These are phyloP conservation scores for Thalassia testudinum DNA, from an alignment of 116 monocot genomes.

Conservation along the genomic window DNA sequence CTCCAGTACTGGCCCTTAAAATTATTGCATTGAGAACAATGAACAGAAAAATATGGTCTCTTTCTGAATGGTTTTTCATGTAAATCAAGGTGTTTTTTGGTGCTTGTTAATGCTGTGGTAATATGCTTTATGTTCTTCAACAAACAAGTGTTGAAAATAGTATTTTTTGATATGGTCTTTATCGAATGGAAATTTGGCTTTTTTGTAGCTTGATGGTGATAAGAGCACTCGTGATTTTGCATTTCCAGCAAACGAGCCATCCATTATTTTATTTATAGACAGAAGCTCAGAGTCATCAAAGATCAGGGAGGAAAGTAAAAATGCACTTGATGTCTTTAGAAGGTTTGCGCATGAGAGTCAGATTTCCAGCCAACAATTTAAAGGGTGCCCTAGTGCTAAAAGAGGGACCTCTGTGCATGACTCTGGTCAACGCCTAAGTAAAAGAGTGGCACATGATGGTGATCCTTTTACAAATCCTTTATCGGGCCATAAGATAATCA, in stretches of 20 bases:
- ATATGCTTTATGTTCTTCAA: too few species aligned
- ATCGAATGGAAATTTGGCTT: background rate
- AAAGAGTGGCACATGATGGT: slow-evolving; percentile 6
- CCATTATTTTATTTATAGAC: slow-evolving; percentile 88
- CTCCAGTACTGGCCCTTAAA: too few species aligned
- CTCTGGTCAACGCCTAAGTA: background rate
- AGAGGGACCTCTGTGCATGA: background rate
- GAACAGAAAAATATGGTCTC: too few species aligned
- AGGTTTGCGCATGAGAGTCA: slow-evolving; percentile 36
- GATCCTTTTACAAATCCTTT: slow-evolving; percentile 3
- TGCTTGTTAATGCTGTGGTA: too few species aligned
- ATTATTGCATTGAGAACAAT: too few species aligned
- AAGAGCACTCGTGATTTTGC: slow-evolving; percentile 18
- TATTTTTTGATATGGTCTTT: too few species aligned
- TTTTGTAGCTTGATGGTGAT: slow-evolving; percentile 49
- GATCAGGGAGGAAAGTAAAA: slow-evolving; percentile 57
- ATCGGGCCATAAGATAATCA: slow-evolving; percentile 21
- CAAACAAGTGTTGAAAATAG: too few species aligned
- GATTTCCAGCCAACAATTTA: slow-evolving; percentile 3
- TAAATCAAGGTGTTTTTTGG: too few species aligned
- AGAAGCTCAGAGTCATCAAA: slow-evolving; percentile 51
- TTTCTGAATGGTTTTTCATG: too few species aligned
- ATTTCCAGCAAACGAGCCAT: slow-evolving; percentile 58
- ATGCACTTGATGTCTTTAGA: slow-evolving; percentile 49
- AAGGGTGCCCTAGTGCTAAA: background rate